Conservation (phyloP, 2,329 filamentous ascomycete species). For the Exophiala calicioides region DNA sequence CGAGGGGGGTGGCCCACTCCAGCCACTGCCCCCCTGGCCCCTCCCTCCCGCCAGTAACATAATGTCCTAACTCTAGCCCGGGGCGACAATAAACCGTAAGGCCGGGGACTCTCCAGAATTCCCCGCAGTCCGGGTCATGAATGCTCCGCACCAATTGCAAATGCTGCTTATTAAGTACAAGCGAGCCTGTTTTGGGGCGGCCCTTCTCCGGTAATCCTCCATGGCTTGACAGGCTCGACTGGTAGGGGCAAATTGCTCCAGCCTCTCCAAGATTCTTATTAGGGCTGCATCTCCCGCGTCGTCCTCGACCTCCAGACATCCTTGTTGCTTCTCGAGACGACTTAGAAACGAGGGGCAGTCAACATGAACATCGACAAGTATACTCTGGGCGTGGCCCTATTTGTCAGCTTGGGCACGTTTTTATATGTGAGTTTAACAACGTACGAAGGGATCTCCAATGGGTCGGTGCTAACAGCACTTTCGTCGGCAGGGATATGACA, state of each 20-base stretch:
- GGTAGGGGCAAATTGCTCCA: too few relatives aligned
- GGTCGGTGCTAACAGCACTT: neutral
- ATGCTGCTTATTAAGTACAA: neutral
- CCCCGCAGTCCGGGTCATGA: constrained; percentile 3
- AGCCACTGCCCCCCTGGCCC: too few relatives aligned
- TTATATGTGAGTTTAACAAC: neutral
- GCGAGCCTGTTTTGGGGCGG: neutral
- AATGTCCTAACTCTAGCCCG: constrained; percentile 21
- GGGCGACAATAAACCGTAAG: constrained; percentile 4
- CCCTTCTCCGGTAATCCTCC: too few relatives aligned
- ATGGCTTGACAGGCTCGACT: too few relatives aligned
- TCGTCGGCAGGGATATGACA: constrained; percentile 56
- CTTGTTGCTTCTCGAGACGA: neutral
- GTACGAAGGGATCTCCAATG: neutral
- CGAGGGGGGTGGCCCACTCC: too few relatives aligned
- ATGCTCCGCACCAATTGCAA: constrained; percentile 2
- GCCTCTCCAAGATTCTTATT: too few relatives aligned
- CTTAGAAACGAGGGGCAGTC: neutral
- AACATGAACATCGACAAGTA: neutral
- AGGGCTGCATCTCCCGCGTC: constrained; percentile 1
- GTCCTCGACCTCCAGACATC: constrained; percentile 4
- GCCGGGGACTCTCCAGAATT: neutral
- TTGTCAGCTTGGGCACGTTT: neutral
- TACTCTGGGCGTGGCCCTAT: constrained; percentile 1
- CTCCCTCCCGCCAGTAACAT: too few relatives aligned